phyloP scores from a whole-genome alignment of 2,329 filamentous ascomycete genomes.

The Dryadomyces quercivorus region DNA sequence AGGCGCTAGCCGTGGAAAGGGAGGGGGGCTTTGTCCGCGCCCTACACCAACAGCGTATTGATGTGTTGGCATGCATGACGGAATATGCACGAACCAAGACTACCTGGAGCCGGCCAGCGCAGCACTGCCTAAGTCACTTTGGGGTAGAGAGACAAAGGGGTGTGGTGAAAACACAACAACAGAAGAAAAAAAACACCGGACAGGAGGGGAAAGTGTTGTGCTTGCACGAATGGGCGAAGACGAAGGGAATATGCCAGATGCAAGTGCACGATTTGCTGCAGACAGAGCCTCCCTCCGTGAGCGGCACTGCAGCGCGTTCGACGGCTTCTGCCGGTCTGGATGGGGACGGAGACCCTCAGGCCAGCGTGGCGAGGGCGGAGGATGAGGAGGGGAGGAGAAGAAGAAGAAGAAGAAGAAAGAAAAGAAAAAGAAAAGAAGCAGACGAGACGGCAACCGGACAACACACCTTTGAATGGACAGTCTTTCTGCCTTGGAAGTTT shows the following conservation, averaged over 20 bases:
- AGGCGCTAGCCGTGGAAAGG: neutral
- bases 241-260: neutral
- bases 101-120: slow-evolving; percentile 31
- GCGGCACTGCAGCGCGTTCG: neutral
- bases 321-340: neutral
- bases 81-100: slow-evolving; percentile 40
- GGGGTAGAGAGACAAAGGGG: neutral
- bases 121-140: slow-evolving; percentile 15
- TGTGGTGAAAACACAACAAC: neutral
- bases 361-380: neutral
- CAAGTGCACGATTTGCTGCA: neutral
- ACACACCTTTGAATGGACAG: too few relatives aligned
- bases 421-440: neutral
- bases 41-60: slow-evolving; percentile 24
- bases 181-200: neutral
- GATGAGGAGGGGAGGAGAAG: neutral
- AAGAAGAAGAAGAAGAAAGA: too few relatives aligned
- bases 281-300: neutral
- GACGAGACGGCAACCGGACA: too few relatives aligned
- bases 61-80: slow-evolving; percentile 49
- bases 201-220: neutral
- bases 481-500: too few relatives aligned
- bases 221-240: neutral
- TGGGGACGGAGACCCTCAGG: too few relatives aligned
- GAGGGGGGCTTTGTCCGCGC: slow-evolving; percentile 19